A percentile compares a stretch with the other conserved stretches of the same genome.
phyloP scores from a whole-genome alignment of 208 protist species.

The Trypanosoma lewisi region DNA sequence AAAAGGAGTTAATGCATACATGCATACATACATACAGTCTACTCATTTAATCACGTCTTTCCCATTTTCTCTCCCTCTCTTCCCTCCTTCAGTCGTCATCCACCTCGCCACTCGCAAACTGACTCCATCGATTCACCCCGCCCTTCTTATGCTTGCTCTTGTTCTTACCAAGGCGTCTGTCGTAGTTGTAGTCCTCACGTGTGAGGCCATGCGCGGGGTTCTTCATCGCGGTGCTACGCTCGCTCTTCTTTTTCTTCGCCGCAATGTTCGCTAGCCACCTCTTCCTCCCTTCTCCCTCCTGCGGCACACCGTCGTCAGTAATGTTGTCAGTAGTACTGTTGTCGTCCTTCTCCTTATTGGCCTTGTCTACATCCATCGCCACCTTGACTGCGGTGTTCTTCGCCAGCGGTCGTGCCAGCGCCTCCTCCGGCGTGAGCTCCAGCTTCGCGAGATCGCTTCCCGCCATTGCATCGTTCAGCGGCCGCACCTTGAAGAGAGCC shows the following conservation, averaged over 20 bases:
- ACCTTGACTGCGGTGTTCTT: slow-evolving; percentile 42
- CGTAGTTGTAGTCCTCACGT: slow-evolving; percentile 59
- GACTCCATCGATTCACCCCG: slow-evolving; percentile 38
- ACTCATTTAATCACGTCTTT: not conserved
- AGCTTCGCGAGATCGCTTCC: slow-evolving; percentile 42
- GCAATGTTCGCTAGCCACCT: too few species aligned
- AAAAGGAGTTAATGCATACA: too few species aligned
- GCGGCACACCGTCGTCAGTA: too few species aligned
- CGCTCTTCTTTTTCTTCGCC: not conserved
- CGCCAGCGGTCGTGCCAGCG: slow-evolving; percentile 30
- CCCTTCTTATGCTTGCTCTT: slow-evolving; percentile 80
- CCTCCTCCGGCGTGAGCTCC: slow-evolving; percentile 57
- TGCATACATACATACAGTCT: too few species aligned
- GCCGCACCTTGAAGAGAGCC: slow-evolving; percentile 44
- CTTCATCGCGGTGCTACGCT: slow-evolving; percentile 14
- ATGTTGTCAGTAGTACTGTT: slow-evolving; percentile 6
- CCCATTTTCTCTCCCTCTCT: slow-evolving; percentile 1
- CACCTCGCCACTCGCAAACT: slow-evolving; percentile 18
- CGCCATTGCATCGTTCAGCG: slow-evolving; percentile 44
- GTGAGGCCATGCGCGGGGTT: slow-evolving; percentile 22
- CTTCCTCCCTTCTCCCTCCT: too few species aligned
- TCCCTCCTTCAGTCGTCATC: not conserved
- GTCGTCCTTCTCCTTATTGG: not conserved
- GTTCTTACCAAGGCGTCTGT: slow-evolving; percentile 43
- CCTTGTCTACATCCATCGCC: slow-evolving; percentile 16